Evolutionary conservation across 805 yeast genomes (phyloP).

Genomic region (Sungouiella blattae): DNA sequence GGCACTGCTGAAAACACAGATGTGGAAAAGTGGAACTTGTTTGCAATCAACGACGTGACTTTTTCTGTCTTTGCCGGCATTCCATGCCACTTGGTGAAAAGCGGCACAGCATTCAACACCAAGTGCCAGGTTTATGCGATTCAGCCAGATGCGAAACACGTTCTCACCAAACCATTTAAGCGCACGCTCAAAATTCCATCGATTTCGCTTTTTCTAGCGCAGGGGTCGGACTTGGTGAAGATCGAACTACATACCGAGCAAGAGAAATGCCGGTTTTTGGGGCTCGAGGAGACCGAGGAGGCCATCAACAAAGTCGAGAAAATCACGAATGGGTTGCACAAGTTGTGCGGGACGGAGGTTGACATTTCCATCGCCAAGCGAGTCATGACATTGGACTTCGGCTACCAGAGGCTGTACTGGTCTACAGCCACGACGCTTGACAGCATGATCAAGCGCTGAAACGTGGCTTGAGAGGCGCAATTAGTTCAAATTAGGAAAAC

Average conservation of each 20-base stretch:
- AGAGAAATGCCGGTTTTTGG: constrained; percentile 13
- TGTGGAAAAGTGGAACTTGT: neutral
- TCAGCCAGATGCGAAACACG: constrained; percentile 6
- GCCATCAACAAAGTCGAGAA: constrained; percentile 7
- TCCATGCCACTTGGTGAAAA: neutral
- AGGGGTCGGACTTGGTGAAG: neutral
- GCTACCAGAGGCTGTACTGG: constrained; percentile 11
- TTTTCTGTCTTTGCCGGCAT: neutral
- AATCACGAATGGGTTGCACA: neutral
- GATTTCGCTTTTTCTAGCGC: constrained; percentile 5
- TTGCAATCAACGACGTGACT: neutral
- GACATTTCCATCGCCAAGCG: constrained; percentile 2
- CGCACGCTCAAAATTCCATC: constrained; percentile 14
- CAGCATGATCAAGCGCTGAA: neutral
- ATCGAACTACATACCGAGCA: constrained; percentile 8
- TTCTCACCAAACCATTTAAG: constrained; percentile 13
- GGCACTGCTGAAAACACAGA: neutral
- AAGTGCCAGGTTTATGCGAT: constrained; percentile 1
- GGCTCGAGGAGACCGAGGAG: constrained; percentile 13
- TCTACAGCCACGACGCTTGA: constrained; percentile 1
- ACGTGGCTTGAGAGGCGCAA: no score
- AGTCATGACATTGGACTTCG: constrained; percentile 1
- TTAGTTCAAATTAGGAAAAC: no score
- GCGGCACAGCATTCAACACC: constrained; percentile 5
- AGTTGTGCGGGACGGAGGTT: constrained; percentile 1